These are phyloP conservation scores for Solanum tarijense DNA, from an alignment of 257 asterid species.

Conservation along the genomic window DNA sequence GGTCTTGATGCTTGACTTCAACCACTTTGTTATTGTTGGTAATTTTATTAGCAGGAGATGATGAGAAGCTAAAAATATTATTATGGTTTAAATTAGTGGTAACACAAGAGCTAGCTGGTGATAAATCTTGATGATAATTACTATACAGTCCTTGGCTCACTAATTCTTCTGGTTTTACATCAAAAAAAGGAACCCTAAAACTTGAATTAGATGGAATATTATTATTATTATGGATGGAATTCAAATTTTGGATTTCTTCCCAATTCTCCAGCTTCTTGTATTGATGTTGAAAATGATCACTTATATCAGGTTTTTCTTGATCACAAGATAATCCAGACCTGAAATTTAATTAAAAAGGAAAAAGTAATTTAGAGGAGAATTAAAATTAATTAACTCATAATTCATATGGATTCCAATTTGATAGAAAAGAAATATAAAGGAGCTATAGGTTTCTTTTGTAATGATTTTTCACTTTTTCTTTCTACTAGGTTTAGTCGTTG, in stretches of 20 bases:
- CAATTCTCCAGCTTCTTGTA: conserved; percentile 64
- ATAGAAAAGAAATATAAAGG: neutral
- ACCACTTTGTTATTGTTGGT: neutral
- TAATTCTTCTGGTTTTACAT: conserved; percentile 55
- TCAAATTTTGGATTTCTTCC: conserved; percentile 48
- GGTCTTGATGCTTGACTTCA: conserved; percentile 27
- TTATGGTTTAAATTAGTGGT: conserved; percentile 35
- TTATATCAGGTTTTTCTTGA: conserved; percentile 40
- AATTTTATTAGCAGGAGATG: conserved; percentile 8
- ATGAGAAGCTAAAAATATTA: conserved; percentile 34
- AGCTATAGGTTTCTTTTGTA: neutral
- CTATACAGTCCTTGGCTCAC: neutral
- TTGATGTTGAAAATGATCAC: conserved; percentile 29
- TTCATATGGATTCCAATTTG: neutral
- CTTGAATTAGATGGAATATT: conserved; percentile 1
- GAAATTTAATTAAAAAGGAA: neutral
- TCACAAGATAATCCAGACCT: conserved; percentile 45
- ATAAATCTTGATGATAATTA: conserved; percentile 6
- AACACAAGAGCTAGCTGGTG: conserved; percentile 58
- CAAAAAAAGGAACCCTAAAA: conserved; percentile 27
- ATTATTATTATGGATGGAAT: neutral
- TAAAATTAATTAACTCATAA: neutral
- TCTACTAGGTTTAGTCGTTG: neutral
- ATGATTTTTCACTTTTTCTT: neutral
- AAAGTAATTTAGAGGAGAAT: neutral